A percentile compares a stretch with the other conserved stretches of the same genome.
These are phyloP conservation scores for Sarcocystis neurona DNA, from an alignment of 169 alveolate genomes.

Conservation along the genomic window DNA sequence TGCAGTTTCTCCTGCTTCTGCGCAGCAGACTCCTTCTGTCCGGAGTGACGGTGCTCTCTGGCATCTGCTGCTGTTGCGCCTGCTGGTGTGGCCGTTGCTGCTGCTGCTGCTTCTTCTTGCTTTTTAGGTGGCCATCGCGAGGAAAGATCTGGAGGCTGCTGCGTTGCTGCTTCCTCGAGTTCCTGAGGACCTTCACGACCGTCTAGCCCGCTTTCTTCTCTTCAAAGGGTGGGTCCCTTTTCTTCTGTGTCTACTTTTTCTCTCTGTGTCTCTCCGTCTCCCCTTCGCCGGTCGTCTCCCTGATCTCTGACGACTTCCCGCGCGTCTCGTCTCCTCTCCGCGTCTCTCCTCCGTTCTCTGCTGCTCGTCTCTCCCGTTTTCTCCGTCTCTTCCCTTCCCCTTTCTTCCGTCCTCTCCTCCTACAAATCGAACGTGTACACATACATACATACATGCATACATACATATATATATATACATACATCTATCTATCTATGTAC, in stretches of 20 bases:
- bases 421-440: too few species aligned
- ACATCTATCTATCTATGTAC: background rate
- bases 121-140: constrained; percentile 29
- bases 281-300: background rate
- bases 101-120: too few species aligned
- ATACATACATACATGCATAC: background rate
- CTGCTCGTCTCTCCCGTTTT: background rate
- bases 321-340: background rate
- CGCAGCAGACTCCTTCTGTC: too few species aligned
- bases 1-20: too few species aligned
- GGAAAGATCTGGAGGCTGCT: constrained; percentile 11
- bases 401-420: too few species aligned
- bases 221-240: constrained; percentile 13
- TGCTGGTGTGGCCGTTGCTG: too few species aligned
- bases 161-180: constrained; percentile 26
- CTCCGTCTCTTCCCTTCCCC: background rate
- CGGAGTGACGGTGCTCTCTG: too few species aligned
- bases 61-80: too few species aligned
- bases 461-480: background rate
- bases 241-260: background rate
- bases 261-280: background rate
- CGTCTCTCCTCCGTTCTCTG: background rate
- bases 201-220: constrained; percentile 28
- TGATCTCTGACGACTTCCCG: too few species aligned
- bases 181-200: constrained; percentile 38